These are phyloP conservation scores for Aspergillus bridgeri DNA, from an alignment of 495 filamentous ascomycete genomes.

Conservation along the genomic window DNA sequence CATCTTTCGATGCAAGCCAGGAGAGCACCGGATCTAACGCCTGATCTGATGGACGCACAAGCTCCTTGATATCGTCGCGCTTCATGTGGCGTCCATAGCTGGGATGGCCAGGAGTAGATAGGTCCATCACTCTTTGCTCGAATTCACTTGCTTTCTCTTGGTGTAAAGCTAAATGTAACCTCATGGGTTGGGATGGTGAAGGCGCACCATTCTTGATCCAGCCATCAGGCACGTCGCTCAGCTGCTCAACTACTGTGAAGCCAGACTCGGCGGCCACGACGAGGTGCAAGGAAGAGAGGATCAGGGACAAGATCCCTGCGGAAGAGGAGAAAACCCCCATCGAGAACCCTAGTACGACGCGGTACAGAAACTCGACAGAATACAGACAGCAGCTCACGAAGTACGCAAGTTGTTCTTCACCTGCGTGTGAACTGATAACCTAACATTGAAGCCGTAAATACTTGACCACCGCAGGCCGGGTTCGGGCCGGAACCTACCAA, in stretches of 20 bases:
- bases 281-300: constrained; percentile 7
- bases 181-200: constrained; percentile 33
- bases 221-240: constrained; percentile 39
- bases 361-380: neutral
- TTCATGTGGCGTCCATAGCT: constrained; percentile 64
- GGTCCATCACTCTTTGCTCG: constrained; percentile 57
- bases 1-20: constrained; percentile 50
- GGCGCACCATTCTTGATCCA: constrained; percentile 44
- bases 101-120: constrained; percentile 59
- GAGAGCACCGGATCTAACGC: constrained; percentile 38
- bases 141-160: constrained; percentile 52
- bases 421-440: neutral
- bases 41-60: constrained; percentile 46
- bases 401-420: neutral
- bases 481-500: neutral
- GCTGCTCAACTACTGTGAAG: constrained; percentile 44
- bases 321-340: neutral
- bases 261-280: constrained; percentile 3
- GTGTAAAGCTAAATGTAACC: constrained; percentile 52
- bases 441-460: neutral
- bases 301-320: constrained; percentile 10
- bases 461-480: neutral
- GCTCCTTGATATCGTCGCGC: constrained; percentile 48
- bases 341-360: neutral
- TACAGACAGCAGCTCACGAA: neutral